These are phyloP conservation scores for Synchytrium microbalum DNA, from an alignment of 371 early-diverging fungal genomes.

Conservation along the genomic window DNA sequence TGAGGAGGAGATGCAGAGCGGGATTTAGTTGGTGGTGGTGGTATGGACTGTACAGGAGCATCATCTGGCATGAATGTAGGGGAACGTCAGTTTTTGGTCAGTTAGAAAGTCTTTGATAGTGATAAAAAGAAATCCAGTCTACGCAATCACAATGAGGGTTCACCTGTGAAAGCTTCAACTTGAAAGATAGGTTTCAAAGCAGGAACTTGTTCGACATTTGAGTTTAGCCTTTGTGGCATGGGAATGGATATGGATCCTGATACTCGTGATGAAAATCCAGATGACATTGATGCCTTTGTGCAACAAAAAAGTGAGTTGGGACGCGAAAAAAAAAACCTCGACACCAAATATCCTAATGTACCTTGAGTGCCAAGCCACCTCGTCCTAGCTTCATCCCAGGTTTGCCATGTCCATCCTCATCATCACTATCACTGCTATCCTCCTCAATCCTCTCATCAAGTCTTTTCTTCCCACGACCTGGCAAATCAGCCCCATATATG, in stretches of 20 bases:
- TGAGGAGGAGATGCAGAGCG: neutral
- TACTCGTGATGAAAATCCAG: constrained; percentile 4
- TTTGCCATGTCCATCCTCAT: neutral
- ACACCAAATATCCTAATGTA: neutral
- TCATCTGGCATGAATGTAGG: neutral
- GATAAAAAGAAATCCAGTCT: too few relatives aligned
- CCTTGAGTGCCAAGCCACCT: neutral
- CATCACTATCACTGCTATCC: constrained; percentile 11
- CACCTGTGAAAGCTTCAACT: constrained; percentile 15
- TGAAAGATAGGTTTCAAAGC: constrained; percentile 20
- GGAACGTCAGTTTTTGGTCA: neutral
- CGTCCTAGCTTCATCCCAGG: neutral
- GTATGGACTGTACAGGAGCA: neutral
- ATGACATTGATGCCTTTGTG: neutral
- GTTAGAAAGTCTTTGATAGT: too few relatives aligned
- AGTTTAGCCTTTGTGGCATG: neutral
- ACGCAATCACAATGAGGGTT: neutral
- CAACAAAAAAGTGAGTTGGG: neutral
- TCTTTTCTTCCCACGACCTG: neutral
- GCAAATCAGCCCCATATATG: constrained; percentile 1
- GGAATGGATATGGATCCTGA: constrained; percentile 14
- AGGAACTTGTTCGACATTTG: neutral
- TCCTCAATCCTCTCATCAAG: constrained; percentile 7
- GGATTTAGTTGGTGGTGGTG: neutral
- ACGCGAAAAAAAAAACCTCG: neutral